Conservation (phyloP, 495 filamentous ascomycete species). For the Tuber umbilicatum region DNA sequence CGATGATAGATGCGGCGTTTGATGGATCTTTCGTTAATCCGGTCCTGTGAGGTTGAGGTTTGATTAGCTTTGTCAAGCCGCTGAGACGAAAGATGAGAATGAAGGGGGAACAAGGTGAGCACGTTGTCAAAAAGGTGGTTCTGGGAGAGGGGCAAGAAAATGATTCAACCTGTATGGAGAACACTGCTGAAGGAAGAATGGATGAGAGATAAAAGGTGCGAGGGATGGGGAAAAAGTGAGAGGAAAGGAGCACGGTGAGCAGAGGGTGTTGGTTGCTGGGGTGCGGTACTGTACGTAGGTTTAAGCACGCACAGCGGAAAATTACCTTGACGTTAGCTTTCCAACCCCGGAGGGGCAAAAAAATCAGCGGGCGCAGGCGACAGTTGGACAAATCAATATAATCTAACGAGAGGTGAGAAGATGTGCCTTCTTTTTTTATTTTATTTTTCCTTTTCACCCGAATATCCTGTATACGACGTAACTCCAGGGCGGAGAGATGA, state of each 20-base stretch:
- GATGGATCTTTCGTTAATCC: background rate
- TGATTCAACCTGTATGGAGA: background rate
- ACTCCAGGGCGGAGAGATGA: background rate
- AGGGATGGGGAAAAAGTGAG: background rate
- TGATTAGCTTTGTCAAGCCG: background rate
- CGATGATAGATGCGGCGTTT: background rate
- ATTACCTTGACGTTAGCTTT: constrained; percentile 3
- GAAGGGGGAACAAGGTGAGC: background rate
- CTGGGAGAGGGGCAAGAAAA: background rate
- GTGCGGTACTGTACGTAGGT: background rate
- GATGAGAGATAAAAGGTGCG: background rate
- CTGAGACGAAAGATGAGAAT: background rate
- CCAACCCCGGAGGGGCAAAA: background rate
- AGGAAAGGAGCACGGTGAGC: background rate
- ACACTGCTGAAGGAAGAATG: background rate
- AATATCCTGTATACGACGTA: background rate
- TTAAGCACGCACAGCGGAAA: background rate
- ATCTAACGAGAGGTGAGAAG: background rate
- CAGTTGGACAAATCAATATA: background rate
- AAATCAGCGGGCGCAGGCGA: background rate
- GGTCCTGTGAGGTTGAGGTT: background rate
- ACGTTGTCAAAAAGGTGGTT: background rate
- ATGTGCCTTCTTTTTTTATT: background rate
- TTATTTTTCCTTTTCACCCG: background rate
- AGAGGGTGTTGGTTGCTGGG: background rate